Base-by-base conservation (phyloP, 768 basidiomycete species). In the Goffeauzyma gilvescens region DNA sequence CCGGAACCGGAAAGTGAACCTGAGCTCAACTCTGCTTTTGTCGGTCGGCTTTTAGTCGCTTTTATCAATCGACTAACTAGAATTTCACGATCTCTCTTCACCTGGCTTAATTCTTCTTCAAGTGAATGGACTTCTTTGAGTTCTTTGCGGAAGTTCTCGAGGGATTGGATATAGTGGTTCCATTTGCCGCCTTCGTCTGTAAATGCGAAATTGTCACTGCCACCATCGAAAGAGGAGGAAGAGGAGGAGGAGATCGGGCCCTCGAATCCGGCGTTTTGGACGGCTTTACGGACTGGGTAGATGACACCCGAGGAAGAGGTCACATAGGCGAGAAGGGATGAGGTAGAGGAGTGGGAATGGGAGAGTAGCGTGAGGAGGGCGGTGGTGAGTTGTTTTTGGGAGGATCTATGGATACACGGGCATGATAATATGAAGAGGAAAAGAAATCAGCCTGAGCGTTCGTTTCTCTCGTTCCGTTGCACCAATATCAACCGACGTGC, bases 261-360 rank as follows among this genome's bases (percentile, higher is more conserved):
- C 44, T 63, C 62, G 44, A 63, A 63, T 0, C 53, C 59, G 6
- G 62, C 59, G 49, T 63, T 56, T 21, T 60, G 59, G 17, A 63
- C 62, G 0, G 55, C 44, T 33, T 54, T 49, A 17, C 62, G 56
- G 24, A 63, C 51, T 23, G 56, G 55, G 14, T 42, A 52, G 24
- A 55, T 41, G 14, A 63, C 58, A 15, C 62, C 62, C 9, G 62
- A 58, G 1, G 62, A 63, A 12, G 62, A 63, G 18, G 62, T 63
- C 7, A 58, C 56, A 38, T 63, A 63, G 38, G 62, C 62, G 34
- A 63, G 51, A 17, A 63, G 46, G 10, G 62, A 63, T 6, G 62
- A 63, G 20, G 62, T 59, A 12, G 62, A 60, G 6, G 62, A 54
- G 44, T 63, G 62, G 6, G 62, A 59, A 41, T 63, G 59, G 22